Percentiles rank a stretch among this genome's conserved stretches.
Conservation (phyloP, 495 filamentous ascomycete genomes). For the Echria macrotheca region DNA sequence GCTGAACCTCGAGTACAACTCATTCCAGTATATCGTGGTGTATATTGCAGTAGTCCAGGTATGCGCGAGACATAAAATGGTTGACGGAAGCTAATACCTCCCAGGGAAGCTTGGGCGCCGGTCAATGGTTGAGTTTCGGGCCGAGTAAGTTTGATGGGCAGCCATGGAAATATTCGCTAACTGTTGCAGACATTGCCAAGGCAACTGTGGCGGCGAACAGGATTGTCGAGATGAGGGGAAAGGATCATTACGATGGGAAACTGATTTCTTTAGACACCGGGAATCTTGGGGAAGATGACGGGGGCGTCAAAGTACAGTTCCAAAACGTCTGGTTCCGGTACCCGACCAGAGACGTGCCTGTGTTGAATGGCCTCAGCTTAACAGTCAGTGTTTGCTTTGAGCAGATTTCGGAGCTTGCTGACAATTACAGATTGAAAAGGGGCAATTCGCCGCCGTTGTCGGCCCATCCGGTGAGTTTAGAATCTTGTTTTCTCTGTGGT, state of each 20-base stretch:
- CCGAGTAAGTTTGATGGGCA: constrained; percentile 45
- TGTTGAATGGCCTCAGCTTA: constrained; percentile 48
- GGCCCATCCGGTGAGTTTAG: constrained; percentile 37
- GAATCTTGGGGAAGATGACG: constrained; percentile 33
- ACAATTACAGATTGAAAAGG: constrained; percentile 48
- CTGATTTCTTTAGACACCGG: constrained; percentile 25
- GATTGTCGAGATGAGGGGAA: constrained; percentile 44
- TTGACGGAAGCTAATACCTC: background rate
- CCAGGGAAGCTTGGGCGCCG: constrained; percentile 37
- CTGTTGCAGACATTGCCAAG: constrained; percentile 47
- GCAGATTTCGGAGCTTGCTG: constrained; percentile 5
- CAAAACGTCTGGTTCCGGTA: constrained; percentile 57
- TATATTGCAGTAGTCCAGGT: constrained; percentile 45
- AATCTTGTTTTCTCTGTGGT: no score
- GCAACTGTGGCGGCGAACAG: constrained; percentile 51
- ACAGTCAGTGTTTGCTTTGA: constrained; percentile 26
- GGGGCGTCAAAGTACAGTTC: constrained; percentile 51
- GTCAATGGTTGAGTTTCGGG: constrained; percentile 42
- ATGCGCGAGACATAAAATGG: no score
- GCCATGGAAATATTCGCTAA: no score
- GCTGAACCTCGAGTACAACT: constrained; percentile 35
- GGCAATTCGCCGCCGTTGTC: constrained; percentile 66
- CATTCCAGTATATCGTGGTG: constrained; percentile 46
- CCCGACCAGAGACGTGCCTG: constrained; percentile 44
- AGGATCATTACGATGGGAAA: constrained; percentile 21